Percentiles rank a stretch among this genome's conserved stretches.
phyloP scores from a whole-genome alignment of 495 filamentous ascomycete species.

The Aspergillus homomorphus region DNA sequence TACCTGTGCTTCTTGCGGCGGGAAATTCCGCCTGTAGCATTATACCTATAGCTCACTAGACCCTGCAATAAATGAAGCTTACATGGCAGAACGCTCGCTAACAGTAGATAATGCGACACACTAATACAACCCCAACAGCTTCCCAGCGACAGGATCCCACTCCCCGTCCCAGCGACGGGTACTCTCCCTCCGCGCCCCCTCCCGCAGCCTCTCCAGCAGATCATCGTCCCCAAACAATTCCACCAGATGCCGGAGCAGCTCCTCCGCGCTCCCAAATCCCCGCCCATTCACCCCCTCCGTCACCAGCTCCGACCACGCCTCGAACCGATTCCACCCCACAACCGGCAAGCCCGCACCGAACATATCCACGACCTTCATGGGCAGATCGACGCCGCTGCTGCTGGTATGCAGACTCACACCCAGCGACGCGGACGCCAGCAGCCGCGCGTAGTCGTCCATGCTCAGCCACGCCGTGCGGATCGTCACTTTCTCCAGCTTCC shows the following conservation, averaged over 20 bases:
- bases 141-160: slow-evolving; percentile 78
- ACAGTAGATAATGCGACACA: too few relatives aligned
- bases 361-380: slow-evolving; percentile 99
- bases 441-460: slow-evolving; percentile 75
- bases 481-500: slow-evolving; percentile 61
- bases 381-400: slow-evolving; percentile 89
- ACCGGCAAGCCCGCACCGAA: slow-evolving; percentile 93
- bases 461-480: slow-evolving; percentile 81
- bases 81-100: too few relatives aligned
- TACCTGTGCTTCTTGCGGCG: slow-evolving; percentile 53
- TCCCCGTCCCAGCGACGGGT: slow-evolving; percentile 86
- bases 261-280: slow-evolving; percentile 67
- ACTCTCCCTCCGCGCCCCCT: slow-evolving; percentile 75
- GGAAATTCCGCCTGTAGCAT: slow-evolving; percentile 41
- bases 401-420: slow-evolving; percentile 90
- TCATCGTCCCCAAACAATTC: slow-evolving; percentile 56
- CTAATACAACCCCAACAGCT: slow-evolving; percentile 58
- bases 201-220: slow-evolving; percentile 59
- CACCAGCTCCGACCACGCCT: slow-evolving; percentile 84
- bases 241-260: slow-evolving; percentile 56
- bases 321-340: slow-evolving; percentile 75
- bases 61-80: too few relatives aligned
- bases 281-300: slow-evolving; percentile 79
- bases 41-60: too few relatives aligned
- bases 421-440: slow-evolving; percentile 85